Evolutionary conservation across 225 moss, liverwort and hornwort genomes (phyloP), one percentile per base, ranked within the genome.

Genomic region (Marchantia paleacea): DNA sequence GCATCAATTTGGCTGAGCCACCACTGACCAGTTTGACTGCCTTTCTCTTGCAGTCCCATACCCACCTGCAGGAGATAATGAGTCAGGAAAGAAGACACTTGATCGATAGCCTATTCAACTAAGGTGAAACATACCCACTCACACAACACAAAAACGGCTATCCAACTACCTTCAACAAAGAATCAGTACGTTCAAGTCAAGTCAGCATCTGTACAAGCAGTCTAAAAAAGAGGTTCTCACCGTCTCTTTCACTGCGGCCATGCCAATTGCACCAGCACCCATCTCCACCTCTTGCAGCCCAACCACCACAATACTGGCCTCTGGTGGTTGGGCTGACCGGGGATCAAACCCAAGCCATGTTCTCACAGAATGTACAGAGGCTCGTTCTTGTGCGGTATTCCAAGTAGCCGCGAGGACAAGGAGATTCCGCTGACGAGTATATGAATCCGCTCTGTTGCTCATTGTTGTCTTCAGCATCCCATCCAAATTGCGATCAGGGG

Each of bases 271-370:
- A 75, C 99, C 99, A 78, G 99, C 99, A 85, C 99, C 99, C 91
- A 92, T 92, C 85, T 99, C 99, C 83, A 99, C 92, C 85, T 99
- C 99, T 86, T 99, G 94, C 74, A 99, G 88, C 77, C 99, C 99
- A 80, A 95, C 91, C 83, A 91, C 91, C 25, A 99, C 83, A 74
- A 99, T 81, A 85, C 94, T 90, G 65, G 99, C 95, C 67, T 87
- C 91, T 78, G 88, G 89, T 86, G 91, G 88, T 57, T 75, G 55
- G 73, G 92, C 82, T 80, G 89, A 87, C 84, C 93, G 90, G 75
- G 92, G 84, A 81, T 81, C 83, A 63, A 77, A 20, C 69, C 85
- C 85, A 78, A 99, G 89, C 99, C 99, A 99, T 39, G 81, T 83
- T 78, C 79, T 89, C 25, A 91, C 85, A 63, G 99, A 89, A 75